Percentiles rank a stretch among this genome's conserved stretches.
Conservation (phyloP, 352 stramenopile genomes). For the Pythium sp. region DNA sequence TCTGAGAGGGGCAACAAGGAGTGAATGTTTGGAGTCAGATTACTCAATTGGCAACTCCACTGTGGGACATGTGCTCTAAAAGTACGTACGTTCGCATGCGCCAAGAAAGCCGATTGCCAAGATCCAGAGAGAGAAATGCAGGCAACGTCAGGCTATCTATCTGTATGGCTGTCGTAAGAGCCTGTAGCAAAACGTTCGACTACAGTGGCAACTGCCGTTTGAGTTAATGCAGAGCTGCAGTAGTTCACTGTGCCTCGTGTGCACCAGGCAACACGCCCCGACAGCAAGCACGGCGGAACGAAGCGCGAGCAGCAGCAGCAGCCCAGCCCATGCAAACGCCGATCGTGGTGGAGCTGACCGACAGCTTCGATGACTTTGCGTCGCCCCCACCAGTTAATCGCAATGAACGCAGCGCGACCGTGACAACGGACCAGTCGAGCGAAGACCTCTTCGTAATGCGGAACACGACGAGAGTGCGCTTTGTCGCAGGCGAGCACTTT, state of each 20-base stretch:
- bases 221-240: not conserved
- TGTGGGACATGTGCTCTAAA: not conserved
- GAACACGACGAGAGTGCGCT: constrained; percentile 27
- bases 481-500: constrained; percentile 63
- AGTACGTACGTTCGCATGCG: not conserved
- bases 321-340: constrained; percentile 1
- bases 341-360: constrained; percentile 12
- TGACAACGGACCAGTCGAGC: constrained; percentile 5
- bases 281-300: not conserved
- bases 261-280: not conserved
- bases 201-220: not conserved
- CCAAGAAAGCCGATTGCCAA: not conserved
- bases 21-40: not conserved
- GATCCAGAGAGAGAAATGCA: constrained; percentile 6
- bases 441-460: constrained; percentile 8
- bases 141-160: not conserved
- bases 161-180: constrained; percentile 1
- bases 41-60: not conserved
- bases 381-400: not conserved
- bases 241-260: not conserved
- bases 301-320: not conserved
- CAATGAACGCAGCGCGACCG: constrained; percentile 2
- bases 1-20: not conserved
- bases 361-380: constrained; percentile 6
- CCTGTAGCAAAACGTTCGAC: not conserved